Conservation (phyloP, 1,139 yeast genomes). For the Maudiozyma humilis region DNA sequence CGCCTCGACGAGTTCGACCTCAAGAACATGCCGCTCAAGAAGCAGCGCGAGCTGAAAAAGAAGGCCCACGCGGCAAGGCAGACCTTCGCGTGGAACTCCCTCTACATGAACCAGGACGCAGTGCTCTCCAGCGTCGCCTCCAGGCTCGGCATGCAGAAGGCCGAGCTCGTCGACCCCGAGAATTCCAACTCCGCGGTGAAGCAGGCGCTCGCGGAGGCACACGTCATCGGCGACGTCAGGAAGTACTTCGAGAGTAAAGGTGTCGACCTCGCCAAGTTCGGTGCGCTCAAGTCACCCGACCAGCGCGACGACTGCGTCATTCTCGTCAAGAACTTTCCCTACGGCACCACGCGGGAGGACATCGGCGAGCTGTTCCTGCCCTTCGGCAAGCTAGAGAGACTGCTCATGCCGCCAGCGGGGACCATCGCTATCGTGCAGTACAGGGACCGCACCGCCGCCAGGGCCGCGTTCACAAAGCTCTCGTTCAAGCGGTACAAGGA, state of each 20-base stretch:
- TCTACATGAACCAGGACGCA: slow-evolving; percentile 85
- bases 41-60: slow-evolving; percentile 76
- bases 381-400: slow-evolving; percentile 70
- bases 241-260: slow-evolving; percentile 78
- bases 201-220: slow-evolving; percentile 96
- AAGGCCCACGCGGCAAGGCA: slow-evolving; percentile 77
- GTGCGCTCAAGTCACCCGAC: slow-evolving; percentile 36
- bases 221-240: slow-evolving; percentile 85
- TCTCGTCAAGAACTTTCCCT: slow-evolving; percentile 83
- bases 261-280: slow-evolving; percentile 71
- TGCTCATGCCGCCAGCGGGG: slow-evolving; percentile 94
- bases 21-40: slow-evolving; percentile 82
- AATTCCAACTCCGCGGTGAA: slow-evolving; percentile 88
- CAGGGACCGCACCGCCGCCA: slow-evolving; percentile 73
- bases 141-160: slow-evolving; percentile 72
- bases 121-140: slow-evolving; percentile 84
- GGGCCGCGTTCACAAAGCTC: slow-evolving; percentile 80
- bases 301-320: slow-evolving; percentile 78
- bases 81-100: slow-evolving; percentile 92
- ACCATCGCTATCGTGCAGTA: slow-evolving; percentile 94
- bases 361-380: slow-evolving; percentile 71
- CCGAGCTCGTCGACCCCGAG: slow-evolving; percentile 80
- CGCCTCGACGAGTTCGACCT: slow-evolving; percentile 82
- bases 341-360: slow-evolving; percentile 73
- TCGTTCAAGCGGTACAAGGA: slow-evolving; percentile 84